Percentiles rank a stretch among this genome's conserved stretches.
Evolutionary conservation across 176 grass and related monocot species (phyloP).

Genomic region (maize (Zea mays)): DNA sequence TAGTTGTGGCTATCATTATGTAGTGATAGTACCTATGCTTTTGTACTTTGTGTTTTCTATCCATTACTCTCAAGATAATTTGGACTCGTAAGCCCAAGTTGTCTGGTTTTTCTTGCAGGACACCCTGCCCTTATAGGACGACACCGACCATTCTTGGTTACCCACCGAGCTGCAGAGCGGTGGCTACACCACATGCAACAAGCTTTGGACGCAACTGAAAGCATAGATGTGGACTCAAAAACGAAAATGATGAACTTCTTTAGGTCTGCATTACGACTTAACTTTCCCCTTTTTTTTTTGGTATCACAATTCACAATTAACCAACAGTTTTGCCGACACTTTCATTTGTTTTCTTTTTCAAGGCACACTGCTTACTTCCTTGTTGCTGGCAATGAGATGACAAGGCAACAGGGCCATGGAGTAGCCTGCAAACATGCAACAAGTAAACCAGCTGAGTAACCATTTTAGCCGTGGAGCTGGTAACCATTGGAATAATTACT

Average conservation of each 20-base stretch:
- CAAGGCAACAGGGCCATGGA: constrained; percentile 65
- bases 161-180: constrained; percentile 81
- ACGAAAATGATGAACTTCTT: constrained; percentile 93
- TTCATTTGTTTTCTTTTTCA: constrained; percentile 22
- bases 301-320: not conserved
- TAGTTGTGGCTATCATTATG: not conserved
- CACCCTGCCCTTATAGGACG: constrained; percentile 90
- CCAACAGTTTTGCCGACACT: not conserved
- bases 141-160: constrained; percentile 77
- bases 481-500: constrained; percentile 23
- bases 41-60: not conserved
- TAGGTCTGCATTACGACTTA: constrained; percentile 38
- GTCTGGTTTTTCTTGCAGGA: constrained; percentile 44
- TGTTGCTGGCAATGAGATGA: constrained; percentile 86
- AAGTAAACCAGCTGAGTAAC: constrained; percentile 48
- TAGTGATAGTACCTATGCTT: not conserved
- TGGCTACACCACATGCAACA: constrained; percentile 96
- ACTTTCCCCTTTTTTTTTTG: not conserved
- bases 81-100: not conserved
- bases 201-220: constrained; percentile 61
- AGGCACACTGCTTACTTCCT: constrained; percentile 96
- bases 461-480: not conserved
- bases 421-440: constrained; percentile 56
- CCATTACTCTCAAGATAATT: not conserved
- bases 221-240: constrained; percentile 73